A percentile compares a stretch with the other conserved stretches of the same genome.
Conservation (phyloP, 306 rosid species). For the Purshia tridentata region DNA sequence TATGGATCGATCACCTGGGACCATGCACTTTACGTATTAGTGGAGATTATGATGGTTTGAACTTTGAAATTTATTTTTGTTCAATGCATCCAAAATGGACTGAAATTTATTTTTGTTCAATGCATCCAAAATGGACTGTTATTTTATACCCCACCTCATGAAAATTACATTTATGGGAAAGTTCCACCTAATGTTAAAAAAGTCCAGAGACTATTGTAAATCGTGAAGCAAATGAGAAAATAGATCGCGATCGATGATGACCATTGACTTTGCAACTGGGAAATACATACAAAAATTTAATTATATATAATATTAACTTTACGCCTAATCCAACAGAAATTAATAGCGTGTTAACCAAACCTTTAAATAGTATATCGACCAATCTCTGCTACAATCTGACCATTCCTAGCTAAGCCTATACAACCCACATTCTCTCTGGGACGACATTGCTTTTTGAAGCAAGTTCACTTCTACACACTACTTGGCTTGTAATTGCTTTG, state of each 20-base stretch:
- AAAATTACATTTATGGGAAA: background rate
- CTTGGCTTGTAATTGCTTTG: no score
- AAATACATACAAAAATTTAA: no score
- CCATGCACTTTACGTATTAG: no score
- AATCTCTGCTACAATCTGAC: background rate
- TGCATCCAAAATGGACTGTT: background rate
- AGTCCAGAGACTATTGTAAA: background rate
- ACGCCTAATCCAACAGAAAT: background rate
- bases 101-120: background rate
- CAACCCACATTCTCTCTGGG: background rate
- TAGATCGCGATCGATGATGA: background rate
- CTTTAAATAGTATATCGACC: background rate
- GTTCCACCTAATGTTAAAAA: constrained; percentile 2
- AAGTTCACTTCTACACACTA: no score
- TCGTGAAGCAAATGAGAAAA: background rate
- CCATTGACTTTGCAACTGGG: background rate
- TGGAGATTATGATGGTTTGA: background rate
- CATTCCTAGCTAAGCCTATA: background rate
- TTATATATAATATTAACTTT: background rate
- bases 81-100: background rate
- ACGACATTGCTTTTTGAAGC: no score
- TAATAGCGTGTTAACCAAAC: constrained; percentile 7
- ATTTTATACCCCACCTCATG: background rate
- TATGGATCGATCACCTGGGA: no score
- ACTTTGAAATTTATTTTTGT: background rate